These are phyloP conservation scores for Phytophthora boehmeriae DNA, from an alignment of 352 stramenopile species.

Conservation along the genomic window DNA sequence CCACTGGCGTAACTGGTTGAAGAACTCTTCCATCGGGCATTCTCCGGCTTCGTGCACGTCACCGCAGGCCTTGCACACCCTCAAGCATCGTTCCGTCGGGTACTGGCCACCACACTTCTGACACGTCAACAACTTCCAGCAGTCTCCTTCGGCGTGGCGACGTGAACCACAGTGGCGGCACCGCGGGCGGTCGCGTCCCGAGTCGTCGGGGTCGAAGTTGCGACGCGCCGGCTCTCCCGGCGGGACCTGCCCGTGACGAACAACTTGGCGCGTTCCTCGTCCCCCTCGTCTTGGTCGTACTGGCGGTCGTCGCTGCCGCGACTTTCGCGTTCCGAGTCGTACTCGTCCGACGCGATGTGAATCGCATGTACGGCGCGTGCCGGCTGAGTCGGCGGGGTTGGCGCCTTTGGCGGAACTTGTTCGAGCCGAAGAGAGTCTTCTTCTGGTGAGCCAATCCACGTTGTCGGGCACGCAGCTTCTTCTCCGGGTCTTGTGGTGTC, in stretches of 20 bases:
- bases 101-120: constrained; percentile 9
- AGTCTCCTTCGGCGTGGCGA: constrained; percentile 10
- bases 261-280: constrained; percentile 6
- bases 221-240: not conserved
- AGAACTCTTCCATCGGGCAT: constrained; percentile 19
- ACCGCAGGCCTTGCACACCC: constrained; percentile 9
- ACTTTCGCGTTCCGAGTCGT: constrained; percentile 2
- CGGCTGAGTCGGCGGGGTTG: not conserved
- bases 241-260: constrained; percentile 4
- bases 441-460: not conserved
- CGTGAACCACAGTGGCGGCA: constrained; percentile 10
- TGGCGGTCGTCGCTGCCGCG: not conserved
- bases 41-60: constrained; percentile 10
- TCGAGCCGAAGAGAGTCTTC: constrained; percentile 9
- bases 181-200: constrained; percentile 1
- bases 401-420: constrained; percentile 11
- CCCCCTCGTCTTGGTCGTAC: constrained; percentile 9
- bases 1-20: constrained; percentile 13
- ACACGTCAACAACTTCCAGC: constrained; percentile 19
- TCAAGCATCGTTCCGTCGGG: constrained; percentile 16
- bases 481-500: too few relatives aligned
- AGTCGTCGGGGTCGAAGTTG: not conserved
- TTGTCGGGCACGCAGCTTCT: constrained; percentile 8
- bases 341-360: not conserved
- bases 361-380: constrained; percentile 2